Evolutionary conservation across 495 filamentous ascomycete species (phyloP), one percentile per base, ranked within the genome.

Genomic region (Tetracladium marchalianum): DNA sequence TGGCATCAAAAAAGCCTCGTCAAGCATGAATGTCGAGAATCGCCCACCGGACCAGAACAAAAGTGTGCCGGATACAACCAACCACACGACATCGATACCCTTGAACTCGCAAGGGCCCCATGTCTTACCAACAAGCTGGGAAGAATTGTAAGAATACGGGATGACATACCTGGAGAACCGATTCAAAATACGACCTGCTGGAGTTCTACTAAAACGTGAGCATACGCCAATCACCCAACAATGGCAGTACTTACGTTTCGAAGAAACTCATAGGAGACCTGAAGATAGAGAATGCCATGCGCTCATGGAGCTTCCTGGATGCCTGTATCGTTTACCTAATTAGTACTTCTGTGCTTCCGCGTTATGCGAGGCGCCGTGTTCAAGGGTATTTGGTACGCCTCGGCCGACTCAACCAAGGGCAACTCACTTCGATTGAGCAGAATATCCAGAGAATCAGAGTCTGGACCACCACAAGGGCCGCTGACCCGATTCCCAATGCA

Each of bases 191-290:
- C 93, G 80, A 13, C 93, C 93, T 46, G 90, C 87, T n/a, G 92
- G 92, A 2, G 92, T 99, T 7, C 51, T 54, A 35, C 17, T 52
- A 11, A 2, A 38, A 41, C 10, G 17, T 34, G n/a, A 42, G 48
- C 42, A 55, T 37, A 42, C 13, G 19, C 19, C 11, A 32, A 32
- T n/a, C 40, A 43, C 12, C 6, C 18, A 5, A 11, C 19, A 13
- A 18, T 13, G 11, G 34, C 15, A 18, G 6, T 1, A 51, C 50
- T 34, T 37, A 57, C 10, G 90, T 95, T 63, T 99, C 93, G 54
- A 99, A 99, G 66, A 99, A 99, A 55, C 77, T 88, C 93, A 99
- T 99, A 18, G 93, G 93, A 12, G 88, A 92, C 58, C 92, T 80
- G 72, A 99, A 99, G 55, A 97, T 97, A 5, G 93, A 87, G 54